These are phyloP conservation scores for Naumovozyma dairenensis DNA, from an alignment of 805 yeast genomes.

Conservation along the genomic window DNA sequence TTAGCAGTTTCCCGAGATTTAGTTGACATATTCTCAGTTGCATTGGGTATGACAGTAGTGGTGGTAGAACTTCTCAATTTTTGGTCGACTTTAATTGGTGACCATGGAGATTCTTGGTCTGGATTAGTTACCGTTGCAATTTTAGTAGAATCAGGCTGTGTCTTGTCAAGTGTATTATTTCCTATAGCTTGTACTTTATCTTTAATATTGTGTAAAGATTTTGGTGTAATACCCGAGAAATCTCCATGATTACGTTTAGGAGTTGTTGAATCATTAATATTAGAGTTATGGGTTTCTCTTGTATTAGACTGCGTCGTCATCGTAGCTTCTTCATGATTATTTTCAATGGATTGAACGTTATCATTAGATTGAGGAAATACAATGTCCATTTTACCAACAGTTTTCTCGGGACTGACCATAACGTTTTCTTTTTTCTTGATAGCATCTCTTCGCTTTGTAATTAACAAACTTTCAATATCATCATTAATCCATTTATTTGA, in stretches of 20 bases:
- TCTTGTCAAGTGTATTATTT: background rate
- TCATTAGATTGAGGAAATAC: constrained; percentile 1
- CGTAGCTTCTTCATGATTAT: constrained; percentile 3
- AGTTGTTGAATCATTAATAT: constrained; percentile 2
- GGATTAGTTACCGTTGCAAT: background rate
- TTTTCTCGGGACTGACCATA: constrained; percentile 11
- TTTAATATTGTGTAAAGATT: constrained; percentile 5
- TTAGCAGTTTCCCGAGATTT: background rate
- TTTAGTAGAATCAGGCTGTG: too few species aligned
- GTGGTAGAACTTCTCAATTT: constrained; percentile 3
- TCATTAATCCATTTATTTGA: constrained; percentile 18
- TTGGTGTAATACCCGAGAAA: constrained; percentile 13
- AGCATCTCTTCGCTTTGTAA: background rate
- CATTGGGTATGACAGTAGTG: background rate
- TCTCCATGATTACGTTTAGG: constrained; percentile 4
- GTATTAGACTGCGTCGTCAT: background rate
- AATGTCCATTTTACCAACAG: constrained; percentile 4
- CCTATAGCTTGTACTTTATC: constrained; percentile 2
- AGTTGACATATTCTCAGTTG: background rate
- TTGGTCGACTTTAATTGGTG: constrained; percentile 21
- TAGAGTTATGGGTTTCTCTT: constrained; percentile 1
- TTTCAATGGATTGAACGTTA: constrained; percentile 2
- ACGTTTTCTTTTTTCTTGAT: constrained; percentile 2
- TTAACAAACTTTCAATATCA: constrained; percentile 4
- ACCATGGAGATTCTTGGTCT: constrained; percentile 19